A percentile compares a stretch with the other conserved stretches of the same genome.
These are phyloP conservation scores for Tephrocybe sp. DNA, from an alignment of 768 basidiomycete species.

Conservation along the genomic window DNA sequence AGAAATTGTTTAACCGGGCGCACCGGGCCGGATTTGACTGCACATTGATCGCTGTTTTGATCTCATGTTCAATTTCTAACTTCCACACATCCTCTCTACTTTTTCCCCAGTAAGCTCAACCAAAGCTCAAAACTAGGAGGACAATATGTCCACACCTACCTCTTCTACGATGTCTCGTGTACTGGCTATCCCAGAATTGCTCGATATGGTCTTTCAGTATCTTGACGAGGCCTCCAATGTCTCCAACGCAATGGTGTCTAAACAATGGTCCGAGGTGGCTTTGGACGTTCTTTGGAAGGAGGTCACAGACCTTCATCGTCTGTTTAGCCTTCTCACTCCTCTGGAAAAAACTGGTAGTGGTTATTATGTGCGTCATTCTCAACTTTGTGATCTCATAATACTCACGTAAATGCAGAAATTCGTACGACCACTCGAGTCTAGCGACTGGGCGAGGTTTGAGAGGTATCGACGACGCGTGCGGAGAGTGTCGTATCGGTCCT, in stretches of 20 bases:
- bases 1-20: too few species aligned
- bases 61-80: neutral
- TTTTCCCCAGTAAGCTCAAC: too few species aligned
- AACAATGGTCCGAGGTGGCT: constrained; percentile 55
- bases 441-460: constrained; percentile 55
- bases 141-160: neutral
- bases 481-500: constrained; percentile 25
- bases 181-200: constrained; percentile 55
- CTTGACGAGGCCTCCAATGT: constrained; percentile 40
- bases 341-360: constrained; percentile 23
- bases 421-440: constrained; percentile 35
- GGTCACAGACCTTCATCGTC: constrained; percentile 39
- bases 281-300: constrained; percentile 59
- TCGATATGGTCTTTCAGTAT: constrained; percentile 53
- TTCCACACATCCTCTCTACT: neutral
- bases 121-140: neutral
- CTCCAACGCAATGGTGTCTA: constrained; percentile 53
- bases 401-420: constrained; percentile 33
- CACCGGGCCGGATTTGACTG: too few species aligned
- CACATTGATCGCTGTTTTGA: neutral
- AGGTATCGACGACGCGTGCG: constrained; percentile 53
- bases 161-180: constrained; percentile 32
- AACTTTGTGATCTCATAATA: too few species aligned
- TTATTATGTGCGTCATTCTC: constrained; percentile 27
- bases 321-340: constrained; percentile 51